Conservation (phyloP, 108 stramenopile species). For the Hondaea fermentalgiana region DNA sequence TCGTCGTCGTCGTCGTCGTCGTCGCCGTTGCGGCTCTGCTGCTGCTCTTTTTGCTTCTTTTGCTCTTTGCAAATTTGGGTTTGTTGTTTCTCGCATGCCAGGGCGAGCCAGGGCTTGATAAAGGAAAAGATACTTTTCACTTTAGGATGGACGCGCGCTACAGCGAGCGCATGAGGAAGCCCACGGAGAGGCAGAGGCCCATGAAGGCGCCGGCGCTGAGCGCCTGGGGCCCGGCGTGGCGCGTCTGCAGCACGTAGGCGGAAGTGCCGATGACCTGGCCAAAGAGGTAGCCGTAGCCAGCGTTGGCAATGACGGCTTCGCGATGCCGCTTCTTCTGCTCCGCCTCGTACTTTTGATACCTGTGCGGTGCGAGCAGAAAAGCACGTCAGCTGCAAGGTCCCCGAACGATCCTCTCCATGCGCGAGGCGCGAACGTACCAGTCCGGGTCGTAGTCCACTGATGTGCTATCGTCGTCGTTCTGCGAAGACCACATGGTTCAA, state of each 20-base stretch:
- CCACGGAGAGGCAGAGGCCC: neutral
- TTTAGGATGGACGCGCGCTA: neutral
- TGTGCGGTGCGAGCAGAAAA: neutral
- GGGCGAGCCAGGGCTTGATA: neutral
- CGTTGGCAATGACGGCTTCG: neutral
- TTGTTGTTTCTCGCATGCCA: neutral
- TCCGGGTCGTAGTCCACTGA: neutral
- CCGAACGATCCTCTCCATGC: neutral
- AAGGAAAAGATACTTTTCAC: neutral
- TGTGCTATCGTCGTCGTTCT: neutral
- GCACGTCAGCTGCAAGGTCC: neutral
- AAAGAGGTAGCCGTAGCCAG: slow-evolving; percentile 8
- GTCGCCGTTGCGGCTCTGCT: too few relatives aligned
- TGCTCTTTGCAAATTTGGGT: too few relatives aligned
- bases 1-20: too few relatives aligned
- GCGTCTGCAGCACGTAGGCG: slow-evolving; percentile 15
- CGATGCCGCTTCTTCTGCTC: neutral
- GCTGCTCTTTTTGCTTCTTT: too few relatives aligned
- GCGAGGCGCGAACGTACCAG: neutral
- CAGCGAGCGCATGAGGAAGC: neutral
- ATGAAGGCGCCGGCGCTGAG: neutral
- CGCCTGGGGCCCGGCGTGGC: neutral
- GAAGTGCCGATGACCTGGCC: slow-evolving; percentile 11
- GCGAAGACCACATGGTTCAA: neutral
- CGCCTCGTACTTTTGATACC: slow-evolving; percentile 11